Base-by-base conservation (phyloP, 116 monocot genomes). In the Trichopus zeylanicus region DNA sequence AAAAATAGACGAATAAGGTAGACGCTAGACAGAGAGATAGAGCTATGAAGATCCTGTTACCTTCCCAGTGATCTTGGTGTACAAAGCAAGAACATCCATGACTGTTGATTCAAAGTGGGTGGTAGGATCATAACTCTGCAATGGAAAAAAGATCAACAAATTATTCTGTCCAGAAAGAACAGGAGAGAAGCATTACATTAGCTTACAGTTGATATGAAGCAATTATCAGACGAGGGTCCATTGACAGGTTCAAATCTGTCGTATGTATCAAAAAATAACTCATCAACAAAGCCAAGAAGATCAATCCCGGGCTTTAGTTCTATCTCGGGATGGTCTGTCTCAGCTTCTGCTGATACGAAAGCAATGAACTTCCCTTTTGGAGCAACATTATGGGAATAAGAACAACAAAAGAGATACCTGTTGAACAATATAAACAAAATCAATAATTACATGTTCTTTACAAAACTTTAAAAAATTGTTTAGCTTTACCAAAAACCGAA, bases 381-480 rank as follows among this genome's bases (percentile, higher is more conserved):
- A 25, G 92, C 92, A 54, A 92, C 81, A 57, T 83, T 80, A 66
- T 92, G 92, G 0, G 86, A 67, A 55, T 86, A 92, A 27, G 92
- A 92, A 63, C 92, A 92, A 38, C 92, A 87, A 61, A 92, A 92
- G n/a, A 92, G 73, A 60, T 86, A 92, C 87, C 92, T 92, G 79
- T 27, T 26, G 18, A 59, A 64, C n/a, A 39, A 11, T 16, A 37
- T 18, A 63, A 22, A 61, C 47, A 22, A 29, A 29, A 29, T 2
- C 26, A 1, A 53, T 26, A 31, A 34, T 18, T 11, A 67, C 9
- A 24, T 35, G 5, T 10, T 35, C 34, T 35, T 35, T 6, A 10
- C 10, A 6, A 35, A 35, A 35, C 5, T 5, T 35, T 35, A 10
- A 5, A 35, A 35, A 10, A 35, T 5, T 6, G 34, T 5, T 5